Conservation (phyloP, 225 moss, liverwort and hornwort genomes). For the Pseudisothecium myosuroides region DNA sequence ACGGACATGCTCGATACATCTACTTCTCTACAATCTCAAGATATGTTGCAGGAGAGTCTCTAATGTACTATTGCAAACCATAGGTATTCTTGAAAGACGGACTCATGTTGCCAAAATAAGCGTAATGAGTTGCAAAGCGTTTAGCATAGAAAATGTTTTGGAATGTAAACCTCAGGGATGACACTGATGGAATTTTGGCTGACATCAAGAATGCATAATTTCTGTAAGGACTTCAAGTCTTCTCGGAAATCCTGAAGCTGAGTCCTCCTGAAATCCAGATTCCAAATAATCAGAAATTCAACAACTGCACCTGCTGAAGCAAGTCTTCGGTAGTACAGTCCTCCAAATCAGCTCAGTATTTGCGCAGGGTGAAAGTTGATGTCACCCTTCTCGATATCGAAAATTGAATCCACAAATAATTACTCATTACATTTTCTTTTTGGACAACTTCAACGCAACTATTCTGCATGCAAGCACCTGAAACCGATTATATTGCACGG, state of each 20-base stretch:
- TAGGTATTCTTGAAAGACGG: not conserved
- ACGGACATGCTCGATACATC: not conserved
- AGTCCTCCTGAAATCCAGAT: slow-evolving; percentile 37
- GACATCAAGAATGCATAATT: slow-evolving; percentile 60
- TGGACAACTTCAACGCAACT: not conserved
- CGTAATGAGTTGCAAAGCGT: not conserved
- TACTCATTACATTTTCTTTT: not conserved
- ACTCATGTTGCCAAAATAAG: not conserved
- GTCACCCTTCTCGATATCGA: not conserved
- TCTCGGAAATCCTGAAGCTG: slow-evolving; percentile 69
- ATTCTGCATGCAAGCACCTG: not conserved
- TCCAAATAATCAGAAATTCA: not conserved
- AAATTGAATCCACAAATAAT: not conserved
- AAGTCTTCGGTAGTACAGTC: not conserved
- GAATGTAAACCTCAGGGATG: slow-evolving; percentile 52
- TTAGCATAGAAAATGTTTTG: not conserved
- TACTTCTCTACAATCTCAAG: not conserved
- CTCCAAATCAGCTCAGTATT: not conserved
- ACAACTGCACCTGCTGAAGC: not conserved
- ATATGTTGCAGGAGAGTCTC: not conserved
- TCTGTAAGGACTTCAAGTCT: slow-evolving; percentile 59
- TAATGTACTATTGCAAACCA: not conserved
- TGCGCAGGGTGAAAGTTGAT: not conserved
- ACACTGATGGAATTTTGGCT: slow-evolving; percentile 70
- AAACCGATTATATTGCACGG: not conserved